Percentiles rank a stretch among this genome's conserved stretches.
These are phyloP conservation scores for Vitis rupestris DNA, from an alignment of 164 flowering plant species.

Conservation along the genomic window DNA sequence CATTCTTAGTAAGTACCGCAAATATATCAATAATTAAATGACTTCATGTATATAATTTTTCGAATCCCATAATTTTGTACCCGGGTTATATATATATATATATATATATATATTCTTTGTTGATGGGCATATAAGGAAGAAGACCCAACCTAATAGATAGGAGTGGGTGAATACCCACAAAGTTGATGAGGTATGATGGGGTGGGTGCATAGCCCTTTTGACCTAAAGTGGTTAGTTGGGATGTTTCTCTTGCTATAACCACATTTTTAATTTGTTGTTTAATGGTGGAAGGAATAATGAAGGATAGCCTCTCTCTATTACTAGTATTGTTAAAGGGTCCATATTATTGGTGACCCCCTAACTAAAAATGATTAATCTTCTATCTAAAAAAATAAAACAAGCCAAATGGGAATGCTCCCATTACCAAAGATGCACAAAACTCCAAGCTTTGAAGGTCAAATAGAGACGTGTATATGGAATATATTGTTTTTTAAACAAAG, in stretches of 20 bases:
- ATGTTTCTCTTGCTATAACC: background rate
- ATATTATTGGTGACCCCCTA: conserved; percentile 9
- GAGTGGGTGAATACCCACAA: background rate
- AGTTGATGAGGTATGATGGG: conserved; percentile 12
- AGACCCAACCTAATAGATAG: no score
- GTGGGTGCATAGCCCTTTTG: conserved; percentile 17
- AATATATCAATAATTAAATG: no score
- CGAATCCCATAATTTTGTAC: no score
- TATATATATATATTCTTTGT: no score
- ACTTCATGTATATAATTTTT: no score
- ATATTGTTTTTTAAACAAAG: background rate
- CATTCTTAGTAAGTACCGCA: no score
- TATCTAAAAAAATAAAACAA: background rate
- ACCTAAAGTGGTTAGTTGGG: background rate
- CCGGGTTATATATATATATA: no score
- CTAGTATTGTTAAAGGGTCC: conserved; percentile 6
- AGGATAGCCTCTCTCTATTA: background rate
- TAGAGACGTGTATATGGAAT: no score
- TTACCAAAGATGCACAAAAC: background rate
- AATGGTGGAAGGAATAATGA: background rate
- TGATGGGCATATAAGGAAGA: no score
- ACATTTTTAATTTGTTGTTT: no score
- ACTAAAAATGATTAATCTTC: background rate
- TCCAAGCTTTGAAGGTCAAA: no score
- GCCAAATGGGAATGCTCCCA: background rate